phyloP scores from a whole-genome alignment of 164 flowering plant species.

The Liriodendron chinense region DNA sequence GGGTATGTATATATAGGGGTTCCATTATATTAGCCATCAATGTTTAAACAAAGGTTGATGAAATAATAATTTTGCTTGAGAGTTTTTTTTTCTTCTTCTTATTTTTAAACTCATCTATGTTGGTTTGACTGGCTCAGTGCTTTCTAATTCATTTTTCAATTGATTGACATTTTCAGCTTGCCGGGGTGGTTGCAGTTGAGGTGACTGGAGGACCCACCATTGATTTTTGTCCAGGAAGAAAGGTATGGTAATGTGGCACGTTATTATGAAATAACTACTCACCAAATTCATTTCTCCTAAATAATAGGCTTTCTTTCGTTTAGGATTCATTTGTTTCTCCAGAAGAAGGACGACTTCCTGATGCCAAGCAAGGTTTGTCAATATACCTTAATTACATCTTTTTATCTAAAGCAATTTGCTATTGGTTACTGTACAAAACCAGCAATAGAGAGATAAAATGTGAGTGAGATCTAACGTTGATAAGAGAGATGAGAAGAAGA shows the following conservation, averaged over 20 bases:
- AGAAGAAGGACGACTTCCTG: conserved; percentile 85
- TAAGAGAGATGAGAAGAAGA: too few species aligned
- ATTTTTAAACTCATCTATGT: not conserved
- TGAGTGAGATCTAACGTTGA: too few species aligned
- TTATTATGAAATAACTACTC: conserved; percentile 9
- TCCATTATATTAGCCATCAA: not conserved
- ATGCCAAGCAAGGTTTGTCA: conserved; percentile 68
- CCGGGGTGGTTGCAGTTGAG: conserved; percentile 97
- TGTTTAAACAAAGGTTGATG: not conserved
- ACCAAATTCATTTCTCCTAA: not conserved
- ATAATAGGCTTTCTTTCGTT: not conserved
- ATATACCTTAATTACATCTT: not conserved
- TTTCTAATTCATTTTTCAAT: not conserved
- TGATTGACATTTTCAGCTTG: conserved; percentile 54
- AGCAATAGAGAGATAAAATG: too few species aligned
- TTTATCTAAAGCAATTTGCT: not conserved
- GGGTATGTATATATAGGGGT: not conserved
- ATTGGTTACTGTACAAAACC: too few species aligned
- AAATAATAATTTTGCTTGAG: too few species aligned
- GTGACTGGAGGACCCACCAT: conserved; percentile 92
- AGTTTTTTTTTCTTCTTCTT: not conserved
- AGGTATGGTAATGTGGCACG: conserved; percentile 40
- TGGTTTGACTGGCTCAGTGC: not conserved
- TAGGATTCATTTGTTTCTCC: conserved; percentile 78
- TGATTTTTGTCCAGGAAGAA: conserved; percentile 89